Base-by-base conservation (phyloP, 805 yeast genomes). In the Ogataea trehalophila region DNA sequence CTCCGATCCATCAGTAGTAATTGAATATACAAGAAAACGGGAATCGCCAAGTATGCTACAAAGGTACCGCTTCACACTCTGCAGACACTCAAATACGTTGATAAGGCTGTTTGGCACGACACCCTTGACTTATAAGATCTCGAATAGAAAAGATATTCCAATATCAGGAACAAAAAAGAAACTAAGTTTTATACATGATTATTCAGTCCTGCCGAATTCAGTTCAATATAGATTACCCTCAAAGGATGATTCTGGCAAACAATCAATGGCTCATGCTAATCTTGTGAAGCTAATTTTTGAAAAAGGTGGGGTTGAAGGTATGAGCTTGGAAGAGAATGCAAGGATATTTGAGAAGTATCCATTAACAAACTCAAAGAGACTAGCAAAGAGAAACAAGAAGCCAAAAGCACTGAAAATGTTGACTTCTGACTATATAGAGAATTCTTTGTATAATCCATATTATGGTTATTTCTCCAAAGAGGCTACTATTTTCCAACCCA, bases 401-500 rank as follows among this genome's bases (percentile, higher is more conserved):
- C 95, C 96, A 0, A 68, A 55, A 33, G 72, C 75, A 26, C 76
- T 80, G 6, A 83, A 85, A 61, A 83, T 88, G 91, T 68, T 83
- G n/a, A 67, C 83, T 0, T 70, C 86, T 11, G 95, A 87, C 57
- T 89, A 85, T 65, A 89, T 88, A 48, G 95, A 87, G 57, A 95
- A 88, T 62, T 83, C 92, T 17, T 67, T 88, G 56, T 88, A 88
- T 61, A 86, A 89, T 65, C 89, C 92, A 0, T 59, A 74, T 53
- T 88, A 88, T 61, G 96, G 96, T 1, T 89, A 88, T 63, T 88
- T 88, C 57, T 75, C 89, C 1, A 77, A 80, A 54, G 85, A 85
- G 53, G 95, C 86, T 8, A 86, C 83, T 58, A 87, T 87, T 54
- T 87, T 83, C 63, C 83, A 84, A 49, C 81, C 83, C 2, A 77